Evolutionary conservation across 1,284 basidiomycete species (phyloP).

Genomic region (Cryptococcus depauperatus): DNA sequence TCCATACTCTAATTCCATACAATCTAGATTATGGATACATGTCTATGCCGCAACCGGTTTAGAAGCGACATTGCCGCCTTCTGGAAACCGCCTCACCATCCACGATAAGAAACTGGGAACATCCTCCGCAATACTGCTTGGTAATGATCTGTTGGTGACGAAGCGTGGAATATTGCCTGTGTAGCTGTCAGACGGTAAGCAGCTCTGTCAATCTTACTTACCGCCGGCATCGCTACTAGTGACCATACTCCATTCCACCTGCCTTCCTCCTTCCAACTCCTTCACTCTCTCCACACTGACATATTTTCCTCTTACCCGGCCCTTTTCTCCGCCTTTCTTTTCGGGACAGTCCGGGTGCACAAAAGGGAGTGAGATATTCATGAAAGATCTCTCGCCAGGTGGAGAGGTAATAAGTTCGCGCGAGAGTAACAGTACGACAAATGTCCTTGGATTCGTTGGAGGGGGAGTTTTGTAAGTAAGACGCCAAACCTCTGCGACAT

Average conservation of each 20-base stretch:
- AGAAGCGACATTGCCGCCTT: conserved; percentile 16
- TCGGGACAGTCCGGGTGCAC: conserved; percentile 33
- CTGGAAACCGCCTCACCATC: conserved; percentile 28
- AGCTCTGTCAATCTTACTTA: conserved; percentile 12
- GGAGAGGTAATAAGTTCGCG: conserved; percentile 27
- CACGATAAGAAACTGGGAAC: conserved; percentile 42
- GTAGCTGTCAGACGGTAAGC: background rate
- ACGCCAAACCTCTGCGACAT: conserved; percentile 43
- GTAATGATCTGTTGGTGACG: conserved; percentile 37
- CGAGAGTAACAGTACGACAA: conserved; percentile 37
- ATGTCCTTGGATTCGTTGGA: conserved; percentile 40
- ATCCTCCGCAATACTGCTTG: conserved; percentile 38
- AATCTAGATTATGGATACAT: background rate
- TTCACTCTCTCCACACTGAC: conserved; percentile 39
- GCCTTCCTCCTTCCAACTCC: conserved; percentile 24
- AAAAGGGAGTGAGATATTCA: conserved; percentile 43
- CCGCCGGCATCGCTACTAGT: conserved; percentile 42
- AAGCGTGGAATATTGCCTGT: conserved; percentile 40
- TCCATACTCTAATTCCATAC: no score
- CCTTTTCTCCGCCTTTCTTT: conserved; percentile 34
- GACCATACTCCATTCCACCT: conserved; percentile 43
- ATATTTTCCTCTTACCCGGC: conserved; percentile 40
- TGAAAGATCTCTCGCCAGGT: conserved; percentile 30
- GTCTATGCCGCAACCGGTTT: conserved; percentile 2
- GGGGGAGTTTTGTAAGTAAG: conserved; percentile 41